Evolutionary conservation across 202 grass and related monocot species (phyloP), one percentile per base, ranked within the genome.

Genomic region (Tripidium arundinaceum): DNA sequence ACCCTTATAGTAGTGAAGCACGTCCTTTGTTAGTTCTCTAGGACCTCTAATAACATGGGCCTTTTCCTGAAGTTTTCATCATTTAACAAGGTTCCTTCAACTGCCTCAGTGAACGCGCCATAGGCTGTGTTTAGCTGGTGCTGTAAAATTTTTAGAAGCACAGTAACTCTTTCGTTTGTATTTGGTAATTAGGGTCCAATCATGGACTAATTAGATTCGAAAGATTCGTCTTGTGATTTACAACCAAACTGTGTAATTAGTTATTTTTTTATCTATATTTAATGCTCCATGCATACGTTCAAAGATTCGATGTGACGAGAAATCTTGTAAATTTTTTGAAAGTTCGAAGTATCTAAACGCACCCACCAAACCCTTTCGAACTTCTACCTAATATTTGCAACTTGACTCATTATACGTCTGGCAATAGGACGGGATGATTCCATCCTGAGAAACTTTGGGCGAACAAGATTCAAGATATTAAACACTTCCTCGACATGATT

Each of bases 1-100:
- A 47, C 96, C 96, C 83, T 83, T 96, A 29, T 99, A 99, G 74
- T 99, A 99, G 77, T 99, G 96, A 84, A 99, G 90, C 70, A 99
- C 96, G 67, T 91, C 80, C 28, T 96, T 88, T 11, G 96, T 99
- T 77, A 99, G 61, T 88, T 99, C 96, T 62, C 96, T 83, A 50
- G 96, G 88, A 79, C 94, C 72, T 90, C 88, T 84, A 81, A 99
- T 96, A 31, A 96, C 90, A 67, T 90, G 89, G 37, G 91, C 74
- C 91, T 99, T 99, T 69, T 92, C 19, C 79, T 93, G 70, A 93
- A 90, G 70, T 86, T 82, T 1, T 79, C 86, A 75, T 93, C 90
- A 88, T 89, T 70, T 72, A 86, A 89, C 69, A 99, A 76, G 38
- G 92, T 93, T 18, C 82, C 52, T 85, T 99, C 92, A 11, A 96